Base-by-base conservation (phyloP, 192 early-diverging fungal genomes). In the Jimgerdemannia lactiflua region DNA sequence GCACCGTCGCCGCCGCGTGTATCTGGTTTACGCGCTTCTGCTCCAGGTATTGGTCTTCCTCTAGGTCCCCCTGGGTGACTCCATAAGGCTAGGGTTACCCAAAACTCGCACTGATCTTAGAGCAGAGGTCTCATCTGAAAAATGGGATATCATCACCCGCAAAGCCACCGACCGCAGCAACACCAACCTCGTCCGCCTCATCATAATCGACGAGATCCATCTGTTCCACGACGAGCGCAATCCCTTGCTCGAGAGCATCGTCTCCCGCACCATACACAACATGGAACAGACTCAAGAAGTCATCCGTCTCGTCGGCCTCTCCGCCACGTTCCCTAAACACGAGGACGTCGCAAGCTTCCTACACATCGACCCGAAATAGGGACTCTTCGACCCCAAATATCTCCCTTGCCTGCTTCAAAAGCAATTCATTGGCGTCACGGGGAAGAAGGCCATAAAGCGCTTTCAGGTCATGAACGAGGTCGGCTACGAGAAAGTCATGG, bases 81-180 rank as follows among this genome's bases (percentile, higher is more conserved):
- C 94, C 92, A 77, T 99, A 99, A 98, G 78, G 3, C 88, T 72
- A 4, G 95, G 96, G 75, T 97, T 96, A 65, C 94, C 86, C 74
- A 96, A 84, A 97, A 99, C 98, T 49, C 98, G 91, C 43, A 99
- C 94, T n/a, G n/a, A n/a, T n/a, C n/a, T n/a, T n/a, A n/a, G n/a
- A n/a, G n/a, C n/a, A n/a, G n/a, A n/a, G n/a, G n/a, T n/a, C n/a
- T n/a, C n/a, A n/a, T n/a, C 98, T 8, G 98, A 99, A 82, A 99
- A 99, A 79, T 99, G 98, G 98, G 98, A 99, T 82, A 93, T 99
- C 41, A 94, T 97, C 43, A 99, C 98, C 43, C 93, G 98, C 74
- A 98, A 98, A 80, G 96, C 94, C 40, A 94, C 95, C 4, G 98
- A 94, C 80, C 87, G 91, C 71, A 94, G 92, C 71, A 96, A 97